phyloP scores from a whole-genome alignment of 2,329 filamentous ascomycete species.

The Aspergillus ochraceoroseus region DNA sequence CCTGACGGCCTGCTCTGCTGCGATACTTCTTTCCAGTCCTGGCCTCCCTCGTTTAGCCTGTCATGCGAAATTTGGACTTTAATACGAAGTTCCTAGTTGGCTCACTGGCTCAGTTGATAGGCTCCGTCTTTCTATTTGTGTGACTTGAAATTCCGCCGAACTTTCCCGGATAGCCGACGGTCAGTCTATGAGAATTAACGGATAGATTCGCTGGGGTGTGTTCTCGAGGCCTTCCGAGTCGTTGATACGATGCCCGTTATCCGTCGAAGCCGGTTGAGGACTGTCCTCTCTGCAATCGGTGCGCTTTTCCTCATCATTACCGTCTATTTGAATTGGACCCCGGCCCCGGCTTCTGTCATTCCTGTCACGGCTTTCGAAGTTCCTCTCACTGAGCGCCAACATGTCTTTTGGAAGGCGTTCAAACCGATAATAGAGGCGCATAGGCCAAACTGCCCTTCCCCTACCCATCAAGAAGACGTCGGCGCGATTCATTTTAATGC shows the following conservation, averaged over 20 bases:
- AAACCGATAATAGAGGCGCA: slow-evolving; percentile 34
- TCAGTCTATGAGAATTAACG: no score
- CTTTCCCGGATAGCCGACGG: no score
- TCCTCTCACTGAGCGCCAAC: slow-evolving; percentile 34
- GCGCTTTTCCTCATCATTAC: slow-evolving; percentile 32
- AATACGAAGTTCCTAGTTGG: no score
- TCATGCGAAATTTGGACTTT: no score
- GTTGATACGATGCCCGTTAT: slow-evolving; percentile 25
- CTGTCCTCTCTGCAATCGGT: slow-evolving; percentile 27
- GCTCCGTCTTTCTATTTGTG: no score
- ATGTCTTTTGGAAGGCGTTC: slow-evolving; percentile 37
- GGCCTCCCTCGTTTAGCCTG: no score
- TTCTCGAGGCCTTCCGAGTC: no score
- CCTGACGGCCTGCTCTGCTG: no score
- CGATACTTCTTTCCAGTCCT: no score
- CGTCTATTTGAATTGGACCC: slow-evolving; percentile 38
- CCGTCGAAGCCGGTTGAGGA: slow-evolving; percentile 28
- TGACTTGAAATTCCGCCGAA: no score
- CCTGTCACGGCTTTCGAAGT: slow-evolving; percentile 34
- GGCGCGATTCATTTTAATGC: slow-evolving; percentile 30
- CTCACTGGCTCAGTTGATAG: no score
- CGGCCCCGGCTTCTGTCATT: slow-evolving; percentile 30
- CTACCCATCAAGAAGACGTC: slow-evolving; percentile 24
- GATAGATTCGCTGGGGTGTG: no score
- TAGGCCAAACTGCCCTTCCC: slow-evolving; percentile 30